Percentiles rank a stretch among this genome's conserved stretches.
These are phyloP conservation scores for Calycina marina DNA, from an alignment of 2,329 filamentous ascomycete genomes.

Conservation along the genomic window DNA sequence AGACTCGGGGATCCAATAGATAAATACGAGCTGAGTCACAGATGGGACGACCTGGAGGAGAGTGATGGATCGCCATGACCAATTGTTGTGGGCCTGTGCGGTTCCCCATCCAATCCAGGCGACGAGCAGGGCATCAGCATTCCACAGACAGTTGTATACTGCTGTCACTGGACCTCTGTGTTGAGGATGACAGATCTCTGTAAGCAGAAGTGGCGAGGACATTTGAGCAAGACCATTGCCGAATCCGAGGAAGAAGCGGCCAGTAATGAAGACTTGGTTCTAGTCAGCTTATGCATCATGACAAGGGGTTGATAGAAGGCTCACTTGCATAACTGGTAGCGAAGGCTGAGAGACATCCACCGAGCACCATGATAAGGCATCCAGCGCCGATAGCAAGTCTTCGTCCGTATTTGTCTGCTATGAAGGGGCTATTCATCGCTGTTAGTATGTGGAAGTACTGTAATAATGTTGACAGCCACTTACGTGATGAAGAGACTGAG, in stretches of 20 bases:
- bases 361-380: conserved; percentile 30
- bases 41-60: conserved; percentile 44
- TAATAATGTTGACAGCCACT: not conserved
- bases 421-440: not conserved
- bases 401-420: conserved; percentile 22
- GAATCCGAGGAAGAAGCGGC: conserved; percentile 51
- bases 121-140: conserved; percentile 38
- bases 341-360: conserved; percentile 27
- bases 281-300: not conserved
- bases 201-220: conserved; percentile 43
- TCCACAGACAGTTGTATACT: conserved; percentile 54
- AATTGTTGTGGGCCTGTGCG: conserved; percentile 37
- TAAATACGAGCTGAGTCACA: not conserved
- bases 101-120: conserved; percentile 50
- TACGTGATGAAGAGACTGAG: conserved; percentile 1
- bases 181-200: conserved; percentile 51
- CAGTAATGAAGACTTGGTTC: conserved; percentile 38
- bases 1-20: conserved; percentile 32
- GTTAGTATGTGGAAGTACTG: not conserved
- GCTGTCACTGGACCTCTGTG: conserved; percentile 49
- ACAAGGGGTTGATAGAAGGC: conserved; percentile 3
- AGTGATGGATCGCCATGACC: conserved; percentile 52
- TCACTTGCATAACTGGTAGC: conserved; percentile 28
- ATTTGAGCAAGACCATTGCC: conserved; percentile 52
- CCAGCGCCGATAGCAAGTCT: conserved; percentile 27